Percentiles rank a stretch among this genome's conserved stretches.
These are phyloP conservation scores for Xylariales sp. DNA, from an alignment of 2,329 filamentous ascomycete genomes.

Conservation along the genomic window DNA sequence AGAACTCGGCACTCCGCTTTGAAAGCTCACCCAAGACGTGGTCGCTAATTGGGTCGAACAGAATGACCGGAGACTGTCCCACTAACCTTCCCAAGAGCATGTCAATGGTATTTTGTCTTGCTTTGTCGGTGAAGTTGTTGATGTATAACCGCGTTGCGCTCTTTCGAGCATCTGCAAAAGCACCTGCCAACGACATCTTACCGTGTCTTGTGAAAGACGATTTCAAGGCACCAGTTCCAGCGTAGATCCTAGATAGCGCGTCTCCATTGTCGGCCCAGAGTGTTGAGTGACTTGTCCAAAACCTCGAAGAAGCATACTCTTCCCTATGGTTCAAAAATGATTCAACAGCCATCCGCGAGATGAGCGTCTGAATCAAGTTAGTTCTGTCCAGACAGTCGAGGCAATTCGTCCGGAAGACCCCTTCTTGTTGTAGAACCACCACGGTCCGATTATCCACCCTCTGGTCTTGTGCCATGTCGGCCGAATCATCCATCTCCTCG, in stretches of 20 bases:
- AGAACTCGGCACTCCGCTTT: conserved; percentile 66
- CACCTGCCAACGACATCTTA: conserved; percentile 92
- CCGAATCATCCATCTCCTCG: conserved; percentile 60
- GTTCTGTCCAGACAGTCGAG: conserved; percentile 94
- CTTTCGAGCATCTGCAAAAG: conserved; percentile 91
- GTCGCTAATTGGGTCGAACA: conserved; percentile 94
- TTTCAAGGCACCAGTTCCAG: conserved; percentile 91
- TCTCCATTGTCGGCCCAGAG: conserved; percentile 98
- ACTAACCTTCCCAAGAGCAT: conserved; percentile 82
- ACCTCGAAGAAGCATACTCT: conserved; percentile 68
- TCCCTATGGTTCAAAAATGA: conserved; percentile 71
- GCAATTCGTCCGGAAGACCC: conserved; percentile 94
- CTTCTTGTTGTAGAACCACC: conserved; percentile 83
- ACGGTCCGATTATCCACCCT: conserved; percentile 44
- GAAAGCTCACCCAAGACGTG: conserved; percentile 73
- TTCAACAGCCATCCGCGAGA: conserved; percentile 90
- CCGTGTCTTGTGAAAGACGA: conserved; percentile 91
- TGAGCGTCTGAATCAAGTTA: conserved; percentile 91
- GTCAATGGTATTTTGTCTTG: conserved; percentile 89
- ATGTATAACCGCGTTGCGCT: conserved; percentile 92
- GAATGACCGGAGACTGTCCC: conserved; percentile 74
- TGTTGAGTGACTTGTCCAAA: conserved; percentile 88
- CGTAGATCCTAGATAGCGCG: conserved; percentile 89
- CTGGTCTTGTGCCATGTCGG: conserved; percentile 31
- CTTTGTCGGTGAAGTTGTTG: conserved; percentile 96